Base-by-base conservation (phyloP, 169 alveolate species). In the Eimeria zaria region DNA sequence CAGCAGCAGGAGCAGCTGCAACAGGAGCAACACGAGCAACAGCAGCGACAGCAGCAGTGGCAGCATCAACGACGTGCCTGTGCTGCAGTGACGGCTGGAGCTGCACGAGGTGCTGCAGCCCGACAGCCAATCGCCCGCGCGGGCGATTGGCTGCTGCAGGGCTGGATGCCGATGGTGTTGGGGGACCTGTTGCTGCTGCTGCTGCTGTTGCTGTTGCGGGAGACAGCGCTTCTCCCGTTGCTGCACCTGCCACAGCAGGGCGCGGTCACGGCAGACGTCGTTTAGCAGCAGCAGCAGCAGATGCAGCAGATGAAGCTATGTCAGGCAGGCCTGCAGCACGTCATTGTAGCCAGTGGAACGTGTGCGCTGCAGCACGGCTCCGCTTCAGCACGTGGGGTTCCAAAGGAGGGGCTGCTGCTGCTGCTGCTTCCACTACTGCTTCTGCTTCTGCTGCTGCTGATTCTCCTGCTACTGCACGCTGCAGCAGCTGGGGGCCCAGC, bases 171-270 rank as follows among this genome's bases (percentile, higher is more conserved):
- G 85, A 27, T 44, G 33, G 85, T 12, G 8, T 0, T 33, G 78
- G 46, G 27, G n/a, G 44, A 27, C 46, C 41, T 67, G 20, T 67
- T 67, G 48, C 58, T 39, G 53, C 85, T 41, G 14, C 85, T 62
- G 73, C 73, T 62, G 73, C 73, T 14, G 18, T n/a, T 62, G 73
- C 33, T 44, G 53, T 60, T n/a, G 16, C 58, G 41, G 85, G 85
- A 22, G 85, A 74, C 33, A 74, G 85, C 85, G 41, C 85, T 74
- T 74, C 85, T 20, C 85, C 85, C 7, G 58, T 74, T 74, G 85
- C 58, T 22, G 60, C 58, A 60, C 30, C 41, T 24, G 36, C 85
- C 58, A 18, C 85, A 74, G 85, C 62, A 46, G 85, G 85, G 22
- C 85, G 36, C 58, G 39, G 58, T 18, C 27, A 41, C 36, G 60